Percentiles rank a stretch among this genome's conserved stretches.
Conservation (phyloP, 2,329 filamentous ascomycete genomes). For the Beauveria australis region DNA sequence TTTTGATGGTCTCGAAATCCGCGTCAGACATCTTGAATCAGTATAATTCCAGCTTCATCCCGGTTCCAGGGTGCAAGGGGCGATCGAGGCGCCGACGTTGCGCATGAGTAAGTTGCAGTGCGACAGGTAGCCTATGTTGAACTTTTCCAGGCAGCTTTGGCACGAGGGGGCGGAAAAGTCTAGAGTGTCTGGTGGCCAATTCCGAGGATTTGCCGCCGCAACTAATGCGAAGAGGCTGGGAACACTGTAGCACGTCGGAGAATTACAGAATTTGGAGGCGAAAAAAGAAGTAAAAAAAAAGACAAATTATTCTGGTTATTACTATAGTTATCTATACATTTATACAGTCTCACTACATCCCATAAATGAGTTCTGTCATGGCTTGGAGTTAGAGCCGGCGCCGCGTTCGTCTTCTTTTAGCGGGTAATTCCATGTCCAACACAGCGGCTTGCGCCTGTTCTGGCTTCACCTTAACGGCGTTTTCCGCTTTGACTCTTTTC, state of each 20-base stretch:
- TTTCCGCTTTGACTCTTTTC: conserved; percentile 16
- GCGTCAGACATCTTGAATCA: conserved; percentile 58
- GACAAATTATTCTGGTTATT: no score
- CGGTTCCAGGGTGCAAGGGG: conserved; percentile 32
- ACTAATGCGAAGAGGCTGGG: not conserved
- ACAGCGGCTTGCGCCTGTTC: conserved; percentile 1
- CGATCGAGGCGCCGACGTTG: conserved; percentile 26
- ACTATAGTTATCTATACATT: not conserved
- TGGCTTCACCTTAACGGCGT: not conserved
- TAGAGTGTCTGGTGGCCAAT: not conserved
- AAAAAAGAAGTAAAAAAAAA: not conserved
- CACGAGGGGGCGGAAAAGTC: conserved; percentile 26
- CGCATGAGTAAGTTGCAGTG: conserved; percentile 25
- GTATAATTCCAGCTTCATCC: conserved; percentile 30
- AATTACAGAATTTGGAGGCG: not conserved
- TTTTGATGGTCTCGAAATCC: conserved; percentile 81
- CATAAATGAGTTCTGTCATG: not conserved
- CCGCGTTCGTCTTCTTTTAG: conserved; percentile 7
- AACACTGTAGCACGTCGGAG: not conserved
- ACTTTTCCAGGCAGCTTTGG: conserved; percentile 16
- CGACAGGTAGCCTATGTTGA: conserved; percentile 21
- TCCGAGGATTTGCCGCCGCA: conserved; percentile 7
- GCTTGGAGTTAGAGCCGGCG: not conserved
- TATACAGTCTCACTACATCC: not conserved
- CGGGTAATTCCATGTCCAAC: conserved; percentile 13